Evolutionary conservation across 192 early-diverging fungal genomes (phyloP).

Genomic region (Backusella psychrophila): DNA sequence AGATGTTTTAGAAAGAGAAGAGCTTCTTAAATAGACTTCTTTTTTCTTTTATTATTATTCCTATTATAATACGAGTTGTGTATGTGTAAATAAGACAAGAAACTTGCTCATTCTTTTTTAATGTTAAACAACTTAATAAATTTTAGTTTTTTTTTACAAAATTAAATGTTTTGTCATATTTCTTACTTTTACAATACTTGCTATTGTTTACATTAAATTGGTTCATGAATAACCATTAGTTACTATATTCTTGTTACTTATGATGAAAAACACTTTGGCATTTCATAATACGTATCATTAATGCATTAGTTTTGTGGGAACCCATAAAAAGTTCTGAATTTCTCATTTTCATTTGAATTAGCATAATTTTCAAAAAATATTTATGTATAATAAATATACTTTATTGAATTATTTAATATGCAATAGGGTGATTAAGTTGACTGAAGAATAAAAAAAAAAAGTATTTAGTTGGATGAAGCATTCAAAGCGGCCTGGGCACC

Average conservation of each 20-base stretch:
- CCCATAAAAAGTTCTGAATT: background rate
- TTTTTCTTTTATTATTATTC: background rate
- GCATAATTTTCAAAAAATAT: too few species aligned
- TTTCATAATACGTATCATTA: background rate
- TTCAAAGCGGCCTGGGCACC: background rate
- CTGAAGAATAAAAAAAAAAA: too few species aligned
- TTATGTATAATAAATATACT: too few species aligned
- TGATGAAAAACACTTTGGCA: background rate
- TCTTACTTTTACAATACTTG: too few species aligned
- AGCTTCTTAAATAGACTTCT: slow-evolving; percentile 52
- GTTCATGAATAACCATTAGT: too few species aligned
- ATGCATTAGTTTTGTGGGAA: background rate
- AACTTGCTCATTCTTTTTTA: background rate
- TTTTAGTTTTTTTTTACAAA: background rate
- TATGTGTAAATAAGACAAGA: background rate
- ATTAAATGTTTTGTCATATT: too few species aligned
- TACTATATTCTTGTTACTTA: too few species aligned
- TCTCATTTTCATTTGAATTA: too few species aligned
- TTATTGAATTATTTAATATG: too few species aligned
- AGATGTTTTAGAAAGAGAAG: slow-evolving; percentile 75
- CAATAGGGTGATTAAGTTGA: too few species aligned
- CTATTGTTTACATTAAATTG: too few species aligned
- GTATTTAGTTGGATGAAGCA: background rate
- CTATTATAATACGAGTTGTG: background rate
- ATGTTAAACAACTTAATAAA: background rate